Evolutionary conservation across 768 basidiomycete species (phyloP).

Genomic region (Suillus sp.): DNA sequence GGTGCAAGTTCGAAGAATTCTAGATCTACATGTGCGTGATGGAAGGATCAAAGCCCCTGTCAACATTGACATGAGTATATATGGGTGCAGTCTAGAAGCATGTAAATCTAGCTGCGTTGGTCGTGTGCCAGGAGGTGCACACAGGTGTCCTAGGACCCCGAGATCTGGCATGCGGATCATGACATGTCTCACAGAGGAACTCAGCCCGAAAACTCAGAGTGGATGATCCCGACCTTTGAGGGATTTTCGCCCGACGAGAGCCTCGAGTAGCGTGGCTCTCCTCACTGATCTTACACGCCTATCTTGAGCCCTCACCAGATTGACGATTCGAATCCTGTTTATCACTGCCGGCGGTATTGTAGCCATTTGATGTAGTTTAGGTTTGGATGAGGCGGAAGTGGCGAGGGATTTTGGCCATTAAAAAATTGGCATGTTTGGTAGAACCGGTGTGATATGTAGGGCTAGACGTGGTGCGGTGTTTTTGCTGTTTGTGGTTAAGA

Average conservation of each 20-base stretch:
- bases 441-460: background rate
- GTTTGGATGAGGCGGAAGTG: background rate
- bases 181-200: too few species aligned
- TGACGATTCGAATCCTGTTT: background rate
- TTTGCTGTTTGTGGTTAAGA: background rate
- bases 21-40: background rate
- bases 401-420: background rate
- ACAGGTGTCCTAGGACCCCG: background rate
- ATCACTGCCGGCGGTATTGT: background rate
- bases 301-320: background rate
- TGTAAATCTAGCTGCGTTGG: background rate
- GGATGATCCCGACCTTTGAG: background rate
- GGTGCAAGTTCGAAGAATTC: background rate
- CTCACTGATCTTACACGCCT: background rate
- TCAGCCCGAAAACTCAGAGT: background rate
- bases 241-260: constrained; percentile 1
- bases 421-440: background rate
- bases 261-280: background rate
- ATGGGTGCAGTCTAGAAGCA: background rate
- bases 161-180: background rate
- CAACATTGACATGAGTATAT: background rate
- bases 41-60: background rate
- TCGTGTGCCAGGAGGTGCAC: background rate
- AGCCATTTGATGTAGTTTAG: constrained; percentile 3
- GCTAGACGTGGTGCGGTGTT: background rate